Evolutionary conservation across 2,329 filamentous ascomycete species (phyloP).

Genomic region (Sphaerulina vaccinii): DNA sequence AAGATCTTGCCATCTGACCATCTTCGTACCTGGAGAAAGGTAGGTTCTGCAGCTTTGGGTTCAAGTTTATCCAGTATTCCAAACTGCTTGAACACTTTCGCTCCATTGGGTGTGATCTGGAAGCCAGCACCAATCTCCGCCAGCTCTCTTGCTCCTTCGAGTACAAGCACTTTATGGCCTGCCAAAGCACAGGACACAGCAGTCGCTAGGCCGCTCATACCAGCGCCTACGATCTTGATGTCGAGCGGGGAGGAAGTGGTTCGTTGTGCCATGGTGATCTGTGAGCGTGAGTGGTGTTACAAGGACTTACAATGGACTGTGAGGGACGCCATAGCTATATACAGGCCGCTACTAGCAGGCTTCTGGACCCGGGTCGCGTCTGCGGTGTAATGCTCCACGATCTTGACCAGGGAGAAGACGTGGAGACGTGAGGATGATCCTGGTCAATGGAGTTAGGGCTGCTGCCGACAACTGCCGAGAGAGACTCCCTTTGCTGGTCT

Average conservation of each 20-base stretch:
- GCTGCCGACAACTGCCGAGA: slow-evolving; percentile 6
- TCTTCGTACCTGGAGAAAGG: slow-evolving; percentile 51
- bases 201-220: slow-evolving; percentile 36
- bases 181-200: slow-evolving; percentile 36
- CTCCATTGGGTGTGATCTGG: slow-evolving; percentile 50
- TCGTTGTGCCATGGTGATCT: slow-evolving; percentile 16
- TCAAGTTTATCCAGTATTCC: slow-evolving; percentile 48
- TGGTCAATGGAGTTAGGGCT: slow-evolving; percentile 3
- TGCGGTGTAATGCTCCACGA: neutral
- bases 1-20: slow-evolving; percentile 52
- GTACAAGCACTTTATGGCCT: slow-evolving; percentile 35
- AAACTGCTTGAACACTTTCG: slow-evolving; percentile 48
- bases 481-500: neutral
- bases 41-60: slow-evolving; percentile 45
- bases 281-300: neutral
- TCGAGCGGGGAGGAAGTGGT: slow-evolving; percentile 26
- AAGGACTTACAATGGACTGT: neutral
- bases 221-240: slow-evolving; percentile 38
- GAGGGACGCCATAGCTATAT: neutral
- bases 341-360: neutral
- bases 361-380: neutral
- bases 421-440: neutral
- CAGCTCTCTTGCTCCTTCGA: slow-evolving; percentile 40
- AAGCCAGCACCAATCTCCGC: slow-evolving; percentile 54
- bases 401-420: too few relatives aligned